phyloP scores from a whole-genome alignment of 2,329 filamentous ascomycete genomes.

The Nigrospora sphaerica region DNA sequence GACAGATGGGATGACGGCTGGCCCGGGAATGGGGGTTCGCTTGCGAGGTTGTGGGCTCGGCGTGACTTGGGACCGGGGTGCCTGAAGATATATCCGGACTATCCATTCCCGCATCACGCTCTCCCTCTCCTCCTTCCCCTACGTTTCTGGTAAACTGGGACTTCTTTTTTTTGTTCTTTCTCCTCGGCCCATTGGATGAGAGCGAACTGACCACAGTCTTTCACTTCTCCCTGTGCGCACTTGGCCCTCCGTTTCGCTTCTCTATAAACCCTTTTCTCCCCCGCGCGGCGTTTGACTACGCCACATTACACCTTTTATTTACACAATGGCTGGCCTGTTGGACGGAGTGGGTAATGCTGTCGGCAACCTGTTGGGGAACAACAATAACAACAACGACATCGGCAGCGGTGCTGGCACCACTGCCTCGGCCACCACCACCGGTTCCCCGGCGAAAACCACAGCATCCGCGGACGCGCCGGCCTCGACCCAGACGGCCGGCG shows the following conservation, averaged over 20 bases:
- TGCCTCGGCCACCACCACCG: neutral
- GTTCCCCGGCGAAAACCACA: neutral
- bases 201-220: neutral
- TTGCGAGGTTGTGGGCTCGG: too few species aligned
- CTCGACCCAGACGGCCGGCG: too few species aligned
- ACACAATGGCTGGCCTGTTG: slow-evolving; percentile 7
- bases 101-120: too few species aligned
- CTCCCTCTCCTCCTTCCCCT: neutral
- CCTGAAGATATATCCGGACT: too few species aligned
- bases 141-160: neutral
- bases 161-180: neutral
- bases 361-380: neutral
- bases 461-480: too few species aligned
- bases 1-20: too few species aligned
- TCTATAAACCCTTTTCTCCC: neutral
- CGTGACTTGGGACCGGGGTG: too few species aligned
- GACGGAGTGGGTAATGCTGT: slow-evolving; percentile 1
- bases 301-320: neutral
- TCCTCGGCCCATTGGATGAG: neutral
- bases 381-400: neutral
- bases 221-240: too few species aligned
- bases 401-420: slow-evolving; percentile 3
- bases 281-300: slow-evolving; percentile 6
- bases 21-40: too few species aligned
- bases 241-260: neutral